Percentiles rank a stretch among this genome's conserved stretches.
Conservation (phyloP, 345 rosid species). For the Salix koriyanagi region DNA sequence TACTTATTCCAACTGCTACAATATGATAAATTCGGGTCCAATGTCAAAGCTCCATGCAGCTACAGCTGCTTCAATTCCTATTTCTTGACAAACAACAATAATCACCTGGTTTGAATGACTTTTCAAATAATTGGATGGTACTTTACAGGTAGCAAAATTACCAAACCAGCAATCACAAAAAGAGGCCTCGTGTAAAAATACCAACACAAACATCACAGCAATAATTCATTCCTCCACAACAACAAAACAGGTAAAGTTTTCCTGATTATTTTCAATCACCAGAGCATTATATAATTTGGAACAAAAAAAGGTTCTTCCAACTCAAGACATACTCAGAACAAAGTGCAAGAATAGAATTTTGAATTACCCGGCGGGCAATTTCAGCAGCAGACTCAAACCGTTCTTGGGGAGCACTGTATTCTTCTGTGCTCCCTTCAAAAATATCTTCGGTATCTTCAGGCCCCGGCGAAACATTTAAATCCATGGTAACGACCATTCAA, state of each 20-base stretch:
- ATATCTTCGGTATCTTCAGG: constrained; percentile 79
- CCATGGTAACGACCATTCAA: constrained; percentile 78
- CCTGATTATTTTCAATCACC: not conserved
- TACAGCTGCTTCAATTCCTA: not conserved
- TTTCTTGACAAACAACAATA: not conserved
- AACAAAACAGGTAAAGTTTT: not conserved
- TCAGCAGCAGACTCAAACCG: constrained; percentile 59
- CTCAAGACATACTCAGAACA: not conserved
- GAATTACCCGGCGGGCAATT: constrained; percentile 60
- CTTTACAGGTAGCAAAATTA: not conserved
- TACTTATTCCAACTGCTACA: not conserved
- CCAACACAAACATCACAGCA: not conserved
- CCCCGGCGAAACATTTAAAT: constrained; percentile 58
- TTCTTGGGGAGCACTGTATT: constrained; percentile 45
- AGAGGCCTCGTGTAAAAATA: not conserved
- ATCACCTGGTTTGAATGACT: not conserved
- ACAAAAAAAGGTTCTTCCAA: not conserved
- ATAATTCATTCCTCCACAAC: not conserved
- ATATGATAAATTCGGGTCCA: not conserved
- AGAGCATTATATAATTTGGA: not conserved
- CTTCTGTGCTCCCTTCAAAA: constrained; percentile 42
- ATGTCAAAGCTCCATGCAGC: not conserved
- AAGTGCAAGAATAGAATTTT: not conserved
- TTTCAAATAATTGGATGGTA: not conserved
- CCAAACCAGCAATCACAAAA: not conserved